These are phyloP conservation scores for Penicillium brasilianum DNA, from an alignment of 2,329 filamentous ascomycete genomes.

Conservation along the genomic window DNA sequence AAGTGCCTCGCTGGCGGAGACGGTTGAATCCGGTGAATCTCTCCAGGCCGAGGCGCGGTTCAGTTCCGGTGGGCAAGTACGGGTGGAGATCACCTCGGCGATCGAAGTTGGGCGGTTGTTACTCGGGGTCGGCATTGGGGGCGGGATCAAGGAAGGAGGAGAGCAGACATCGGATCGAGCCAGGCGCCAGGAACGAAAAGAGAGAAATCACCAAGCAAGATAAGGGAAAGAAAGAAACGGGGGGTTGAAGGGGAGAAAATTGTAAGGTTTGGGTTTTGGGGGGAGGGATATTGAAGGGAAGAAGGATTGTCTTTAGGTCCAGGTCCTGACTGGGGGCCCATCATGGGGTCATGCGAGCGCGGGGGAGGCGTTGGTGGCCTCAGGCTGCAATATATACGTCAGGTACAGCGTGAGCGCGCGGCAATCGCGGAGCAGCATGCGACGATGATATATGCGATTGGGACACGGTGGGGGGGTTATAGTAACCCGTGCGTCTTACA, in stretches of 20 bases:
- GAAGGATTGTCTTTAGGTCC: slow-evolving; percentile 17
- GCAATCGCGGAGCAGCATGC: slow-evolving; percentile 6
- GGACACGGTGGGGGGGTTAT: neutral
- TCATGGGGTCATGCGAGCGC: slow-evolving; percentile 47
- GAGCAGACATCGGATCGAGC: slow-evolving; percentile 43
- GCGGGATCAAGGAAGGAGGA: slow-evolving; percentile 39
- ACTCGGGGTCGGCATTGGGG: slow-evolving; percentile 58
- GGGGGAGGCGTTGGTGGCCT: slow-evolving; percentile 40
- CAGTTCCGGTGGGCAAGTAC: slow-evolving; percentile 57
- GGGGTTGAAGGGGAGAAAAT: slow-evolving; percentile 13
- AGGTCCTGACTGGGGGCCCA: slow-evolving; percentile 24
- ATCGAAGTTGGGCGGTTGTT: slow-evolving; percentile 50
- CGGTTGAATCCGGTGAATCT: slow-evolving; percentile 36
- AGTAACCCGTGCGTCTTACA: neutral
- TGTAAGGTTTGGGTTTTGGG: neutral
- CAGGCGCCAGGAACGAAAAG: slow-evolving; percentile 18
- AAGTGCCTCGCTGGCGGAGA: slow-evolving; percentile 31
- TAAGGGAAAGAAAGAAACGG: slow-evolving; percentile 5
- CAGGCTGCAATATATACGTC: slow-evolving; percentile 26
- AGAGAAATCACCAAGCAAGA: slow-evolving; percentile 11
- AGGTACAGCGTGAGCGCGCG: slow-evolving; percentile 15
- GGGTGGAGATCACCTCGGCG: slow-evolving; percentile 51
- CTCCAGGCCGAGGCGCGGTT: slow-evolving; percentile 42
- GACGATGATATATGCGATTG: neutral
- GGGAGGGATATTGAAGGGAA: slow-evolving; percentile 13